Evolutionary conservation across 306 rosid genomes (phyloP).

Genomic region (Corylus avellana): DNA sequence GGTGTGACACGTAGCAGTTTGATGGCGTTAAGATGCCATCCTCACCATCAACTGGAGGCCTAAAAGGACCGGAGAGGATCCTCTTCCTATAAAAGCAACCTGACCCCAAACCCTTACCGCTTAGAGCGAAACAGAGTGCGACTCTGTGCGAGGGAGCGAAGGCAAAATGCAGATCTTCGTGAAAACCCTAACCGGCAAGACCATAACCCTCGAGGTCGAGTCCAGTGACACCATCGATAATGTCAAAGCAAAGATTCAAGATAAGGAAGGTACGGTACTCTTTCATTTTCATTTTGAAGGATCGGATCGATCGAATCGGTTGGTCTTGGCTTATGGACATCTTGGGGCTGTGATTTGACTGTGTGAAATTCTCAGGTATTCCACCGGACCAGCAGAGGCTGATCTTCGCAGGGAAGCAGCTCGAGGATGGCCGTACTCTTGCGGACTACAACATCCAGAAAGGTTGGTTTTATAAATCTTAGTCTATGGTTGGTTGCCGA

Average conservation of each 20-base stretch:
- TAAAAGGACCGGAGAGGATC: too few relatives aligned
- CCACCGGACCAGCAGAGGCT: constrained; percentile 98
- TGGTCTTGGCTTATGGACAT: not conserved
- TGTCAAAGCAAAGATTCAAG: constrained; percentile 92
- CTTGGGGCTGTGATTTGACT: not conserved
- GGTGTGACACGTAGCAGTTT: too few relatives aligned
- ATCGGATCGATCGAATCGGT: not conserved
- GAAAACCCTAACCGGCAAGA: constrained; percentile 97
- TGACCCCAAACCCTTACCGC: not conserved
- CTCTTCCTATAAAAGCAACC: not conserved
- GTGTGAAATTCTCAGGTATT: constrained; percentile 46
- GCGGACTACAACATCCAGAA: constrained; percentile 97
- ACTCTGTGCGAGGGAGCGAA: not conserved
- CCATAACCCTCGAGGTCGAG: constrained; percentile 99
- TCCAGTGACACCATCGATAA: constrained; percentile 94
- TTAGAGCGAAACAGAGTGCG: not conserved
- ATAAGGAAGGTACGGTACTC: constrained; percentile 70
- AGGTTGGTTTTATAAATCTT: constrained; percentile 36
- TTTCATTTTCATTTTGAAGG: not conserved
- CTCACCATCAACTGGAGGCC: too few relatives aligned
- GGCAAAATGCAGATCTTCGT: constrained; percentile 89
- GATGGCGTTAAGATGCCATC: too few relatives aligned
- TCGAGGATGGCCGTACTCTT: constrained; percentile 96
- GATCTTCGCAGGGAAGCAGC: constrained; percentile 97
- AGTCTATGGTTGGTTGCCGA: not conserved